Conservation (phyloP, 371 early-diverging fungal species). For the Apophysomyces sp. region DNA sequence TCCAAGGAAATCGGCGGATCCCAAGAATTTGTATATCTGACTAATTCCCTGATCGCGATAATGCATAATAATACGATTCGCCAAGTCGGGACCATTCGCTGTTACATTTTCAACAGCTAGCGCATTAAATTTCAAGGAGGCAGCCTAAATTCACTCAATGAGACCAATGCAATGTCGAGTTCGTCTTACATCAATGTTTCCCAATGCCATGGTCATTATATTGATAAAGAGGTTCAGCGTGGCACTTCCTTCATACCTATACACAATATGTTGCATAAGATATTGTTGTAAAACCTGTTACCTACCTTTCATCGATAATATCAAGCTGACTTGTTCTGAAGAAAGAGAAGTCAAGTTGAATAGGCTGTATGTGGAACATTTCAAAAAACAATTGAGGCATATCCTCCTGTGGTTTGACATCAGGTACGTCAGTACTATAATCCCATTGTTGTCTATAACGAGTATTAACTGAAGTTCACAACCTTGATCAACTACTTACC, state of each 20-base stretch:
- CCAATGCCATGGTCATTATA: slow-evolving; percentile 95
- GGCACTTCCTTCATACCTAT: slow-evolving; percentile 22
- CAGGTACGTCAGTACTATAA: slow-evolving; percentile 67
- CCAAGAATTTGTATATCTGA: slow-evolving; percentile 92
- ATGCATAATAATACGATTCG: slow-evolving; percentile 79
- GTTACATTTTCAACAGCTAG: slow-evolving; percentile 88
- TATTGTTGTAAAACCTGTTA: not conserved
- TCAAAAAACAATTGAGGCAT: slow-evolving; percentile 90
- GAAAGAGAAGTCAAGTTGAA: slow-evolving; percentile 93
- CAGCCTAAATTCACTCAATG: slow-evolving; percentile 53
- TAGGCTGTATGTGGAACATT: slow-evolving; percentile 90
- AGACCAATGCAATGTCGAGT: not conserved
- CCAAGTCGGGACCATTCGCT: slow-evolving; percentile 73
- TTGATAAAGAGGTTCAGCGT: slow-evolving; percentile 69
- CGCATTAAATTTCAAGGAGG: slow-evolving; percentile 90
- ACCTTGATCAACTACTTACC: slow-evolving; percentile 7
- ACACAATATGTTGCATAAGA: not conserved
- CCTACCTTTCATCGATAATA: slow-evolving; percentile 52
- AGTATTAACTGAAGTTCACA: not conserved
- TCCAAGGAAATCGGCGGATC: slow-evolving; percentile 96
- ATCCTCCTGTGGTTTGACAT: slow-evolving; percentile 65
- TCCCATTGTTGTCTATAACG: slow-evolving; percentile 44
- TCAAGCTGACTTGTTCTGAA: slow-evolving; percentile 77
- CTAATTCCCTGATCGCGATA: slow-evolving; percentile 90
- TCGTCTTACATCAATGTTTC: slow-evolving; percentile 82